These are phyloP conservation scores for Annulohypoxylon stygium DNA, from an alignment of 495 filamentous ascomycete genomes.

Conservation along the genomic window DNA sequence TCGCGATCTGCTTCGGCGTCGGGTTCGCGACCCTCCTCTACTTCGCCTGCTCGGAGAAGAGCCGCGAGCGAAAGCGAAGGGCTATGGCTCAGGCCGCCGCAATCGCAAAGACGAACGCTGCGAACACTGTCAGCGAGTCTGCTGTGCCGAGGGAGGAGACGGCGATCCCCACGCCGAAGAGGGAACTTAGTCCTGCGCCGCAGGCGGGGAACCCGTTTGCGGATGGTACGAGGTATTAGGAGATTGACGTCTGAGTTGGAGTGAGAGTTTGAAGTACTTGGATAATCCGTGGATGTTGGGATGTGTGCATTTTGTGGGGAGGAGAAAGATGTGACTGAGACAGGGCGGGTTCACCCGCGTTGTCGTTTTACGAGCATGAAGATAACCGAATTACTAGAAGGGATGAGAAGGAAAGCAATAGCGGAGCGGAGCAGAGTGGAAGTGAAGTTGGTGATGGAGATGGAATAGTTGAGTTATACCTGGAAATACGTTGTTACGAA, in stretches of 20 bases:
- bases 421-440: background rate
- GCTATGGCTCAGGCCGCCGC: constrained; percentile 54
- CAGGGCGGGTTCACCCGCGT: background rate
- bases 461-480: background rate
- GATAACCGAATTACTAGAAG: background rate
- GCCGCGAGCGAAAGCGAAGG: constrained; percentile 49
- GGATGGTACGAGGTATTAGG: constrained; percentile 26
- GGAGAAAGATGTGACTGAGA: background rate
- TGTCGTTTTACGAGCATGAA: background rate
- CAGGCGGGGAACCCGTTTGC: constrained; percentile 29
- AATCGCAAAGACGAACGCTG: constrained; percentile 53
- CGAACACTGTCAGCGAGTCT: constrained; percentile 49
- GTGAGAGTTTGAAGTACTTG: background rate
- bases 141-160: background rate
- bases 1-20: constrained; percentile 51
- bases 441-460: background rate
- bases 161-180: background rate
- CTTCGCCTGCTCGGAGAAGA: constrained; percentile 57
- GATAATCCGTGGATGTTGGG: background rate
- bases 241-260: background rate
- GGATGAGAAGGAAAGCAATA: background rate
- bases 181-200: constrained; percentile 12
- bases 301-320: background rate
- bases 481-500: constrained; percentile 6
- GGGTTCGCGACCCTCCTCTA: constrained; percentile 53